phyloP scores from a whole-genome alignment of 2,329 filamentous ascomycete species.

The Aureobasidium leucospermi region DNA sequence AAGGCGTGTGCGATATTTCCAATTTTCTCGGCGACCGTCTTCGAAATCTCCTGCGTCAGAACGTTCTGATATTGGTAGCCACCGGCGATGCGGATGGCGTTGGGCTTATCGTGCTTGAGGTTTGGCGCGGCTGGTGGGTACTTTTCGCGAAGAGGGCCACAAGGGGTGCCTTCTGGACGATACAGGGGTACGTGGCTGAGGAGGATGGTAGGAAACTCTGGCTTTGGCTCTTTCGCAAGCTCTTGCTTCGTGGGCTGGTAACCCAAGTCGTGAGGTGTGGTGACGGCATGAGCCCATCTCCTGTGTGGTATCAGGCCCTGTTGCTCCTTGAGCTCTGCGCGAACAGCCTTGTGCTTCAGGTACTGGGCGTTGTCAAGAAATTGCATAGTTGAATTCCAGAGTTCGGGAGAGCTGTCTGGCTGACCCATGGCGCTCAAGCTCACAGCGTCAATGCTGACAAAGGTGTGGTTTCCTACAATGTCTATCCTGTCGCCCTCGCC shows the following conservation, averaged over 20 bases:
- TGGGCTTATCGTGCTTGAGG: conserved; percentile 52
- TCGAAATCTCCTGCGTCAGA: conserved; percentile 67
- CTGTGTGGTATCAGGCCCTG: conserved; percentile 47
- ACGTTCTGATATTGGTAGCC: conserved; percentile 99
- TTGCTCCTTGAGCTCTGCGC: conserved; percentile 60
- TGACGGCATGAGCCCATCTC: conserved; percentile 27
- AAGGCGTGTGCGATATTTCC: conserved; percentile 82
- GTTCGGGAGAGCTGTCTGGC: conserved; percentile 44
- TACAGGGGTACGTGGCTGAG: conserved; percentile 89
- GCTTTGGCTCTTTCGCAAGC: conserved; percentile 16
- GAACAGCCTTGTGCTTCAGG: conserved; percentile 60
- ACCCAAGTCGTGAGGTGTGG: conserved; percentile 24
- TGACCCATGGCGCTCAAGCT: conserved; percentile 72
- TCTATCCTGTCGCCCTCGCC: conserved; percentile 88
- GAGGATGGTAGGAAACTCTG: conserved; percentile 76
- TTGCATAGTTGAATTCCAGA: conserved; percentile 69
- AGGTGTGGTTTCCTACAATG: conserved; percentile 87
- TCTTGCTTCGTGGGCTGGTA: conserved; percentile 27
- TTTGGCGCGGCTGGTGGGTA: conserved; percentile 61
- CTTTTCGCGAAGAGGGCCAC: conserved; percentile 77
- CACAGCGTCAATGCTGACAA: conserved; percentile 84
- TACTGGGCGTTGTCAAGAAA: conserved; percentile 64
- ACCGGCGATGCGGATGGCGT: conserved; percentile 66
- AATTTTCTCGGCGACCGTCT: conserved; percentile 65
- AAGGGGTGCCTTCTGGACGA: conserved; percentile 73